Base-by-base conservation (phyloP, 139 green algal genomes). In the Chlorella sp. region DNA sequence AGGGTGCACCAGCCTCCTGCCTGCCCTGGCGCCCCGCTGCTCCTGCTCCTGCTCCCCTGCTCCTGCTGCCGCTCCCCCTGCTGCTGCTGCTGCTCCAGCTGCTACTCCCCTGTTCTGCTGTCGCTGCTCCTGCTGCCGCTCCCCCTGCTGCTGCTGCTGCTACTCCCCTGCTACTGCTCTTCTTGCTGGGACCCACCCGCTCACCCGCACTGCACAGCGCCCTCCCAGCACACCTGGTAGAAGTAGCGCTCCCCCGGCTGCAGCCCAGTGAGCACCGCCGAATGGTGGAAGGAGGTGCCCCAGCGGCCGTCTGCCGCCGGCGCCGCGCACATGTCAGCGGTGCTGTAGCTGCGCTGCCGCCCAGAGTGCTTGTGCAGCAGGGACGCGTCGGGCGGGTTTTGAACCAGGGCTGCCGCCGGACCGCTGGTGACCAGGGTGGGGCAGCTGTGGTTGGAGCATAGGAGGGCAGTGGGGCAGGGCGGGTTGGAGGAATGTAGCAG, bases 311-410 rank as follows among this genome's bases (percentile, higher is more conserved):
- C 82, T 13, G 51, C 38, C 4, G 92, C 92, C 17, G 92, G 92
- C 20, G 62, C 32, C 5, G 76, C 64, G 73, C 92, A 95, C 89
- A 94, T 92, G 83, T 95, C 90, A 6, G 41, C 47, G 23, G 25
- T 26, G 71, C 34, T 55, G 71, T 88, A 88, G 57, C 82, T 88
- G 88, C 72, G 80, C 65, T 72, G 44, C 4, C 38, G 16, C 20
- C 39, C 32, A 60, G 38, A 65, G 74, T 62, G 63, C 47, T 65
- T 65, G 60, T 13, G 39, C 34, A 82, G 75, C 25, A 65, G 68
- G 41, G 47, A 12, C 0, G 74, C 64, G 36, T 84, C 34, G 4
- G 51, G 20, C 60, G 76, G 76, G 76, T 36, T 63, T 16, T 38
- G 23, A 1, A 38, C 20, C 41, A 83, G 63, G 39, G 78, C 73